Evolutionary conservation across 306 rosid genomes (phyloP), one percentile per base, ranked within the genome.

Genomic region (Gleditsia sinensis): DNA sequence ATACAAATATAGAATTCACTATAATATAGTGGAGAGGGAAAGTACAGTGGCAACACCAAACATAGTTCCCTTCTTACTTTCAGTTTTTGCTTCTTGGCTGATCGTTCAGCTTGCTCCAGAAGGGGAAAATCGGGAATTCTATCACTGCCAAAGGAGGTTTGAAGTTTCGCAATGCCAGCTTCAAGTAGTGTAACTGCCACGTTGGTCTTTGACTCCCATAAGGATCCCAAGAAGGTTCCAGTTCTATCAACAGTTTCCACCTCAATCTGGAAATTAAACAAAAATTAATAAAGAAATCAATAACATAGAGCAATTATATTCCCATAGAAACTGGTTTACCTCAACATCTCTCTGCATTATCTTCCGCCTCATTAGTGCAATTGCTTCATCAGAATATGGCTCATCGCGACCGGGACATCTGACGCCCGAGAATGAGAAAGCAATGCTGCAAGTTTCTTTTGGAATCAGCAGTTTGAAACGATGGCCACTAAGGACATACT

Each of bases 341-440:
- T 91, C 97, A 19, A 91, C 96, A 75, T 91, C 97, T 86, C 95
- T 84, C 83, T 91, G 97, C 95, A 91, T 89, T 74, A 89, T 91
- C 81, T 85, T 91, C 67, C 95, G 82, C 82, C 97, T 86, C 97
- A 91, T 91, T 40, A 91, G 57, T 20, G 97, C 80, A 76, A 91
- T 91, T 49, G 97, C 97, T 81, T 91, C 97, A 13, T 91, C 86
- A 37, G 97, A 89, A 77, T 83, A 87, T 23, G 90, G 93, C 78
- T 91, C 97, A 51, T 81, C 85, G 37, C 95, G 97, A 73, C 95
- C 95, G 24, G 95, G 90, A 83, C 97, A 91, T 67, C 97, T 85
- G 55, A 91, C 95, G 75, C 97, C 95, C 34, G 95, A 91, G 70
- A 91, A 85, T 14, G 97, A 73, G 50, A 91, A 87, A 16, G 97